Conservation (phyloP, 2,329 filamentous ascomycete genomes). For the Claviceps pazoutovae region DNA sequence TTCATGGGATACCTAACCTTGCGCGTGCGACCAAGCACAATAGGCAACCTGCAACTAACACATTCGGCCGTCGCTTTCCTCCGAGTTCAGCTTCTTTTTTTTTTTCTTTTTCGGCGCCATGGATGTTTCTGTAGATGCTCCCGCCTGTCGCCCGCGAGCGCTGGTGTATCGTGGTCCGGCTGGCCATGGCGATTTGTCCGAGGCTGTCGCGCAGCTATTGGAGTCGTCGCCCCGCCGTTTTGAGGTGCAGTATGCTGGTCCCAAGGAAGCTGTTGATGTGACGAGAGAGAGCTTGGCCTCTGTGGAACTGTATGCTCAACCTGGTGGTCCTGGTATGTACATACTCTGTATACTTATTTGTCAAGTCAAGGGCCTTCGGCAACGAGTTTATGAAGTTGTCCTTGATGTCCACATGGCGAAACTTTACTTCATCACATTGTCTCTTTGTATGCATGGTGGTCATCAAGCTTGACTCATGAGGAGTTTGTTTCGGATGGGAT, state of each 20-base stretch:
- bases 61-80: not conserved
- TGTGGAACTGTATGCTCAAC: slow-evolving; percentile 10
- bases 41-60: not conserved
- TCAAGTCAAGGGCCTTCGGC: not conserved
- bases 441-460: not conserved
- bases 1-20: not conserved
- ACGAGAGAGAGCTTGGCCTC: slow-evolving; percentile 6
- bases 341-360: too few species aligned
- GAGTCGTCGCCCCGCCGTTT: slow-evolving; percentile 11
- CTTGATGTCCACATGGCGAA: not conserved
- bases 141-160: slow-evolving; percentile 5
- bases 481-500: not conserved
- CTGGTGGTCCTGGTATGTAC: slow-evolving; percentile 11
- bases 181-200: slow-evolving; percentile 9
- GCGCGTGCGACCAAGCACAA: not conserved
- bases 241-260: slow-evolving; percentile 10
- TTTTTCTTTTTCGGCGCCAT: not conserved
- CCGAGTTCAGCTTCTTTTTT: not conserved
- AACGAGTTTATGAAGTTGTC: too few species aligned
- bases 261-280: slow-evolving; percentile 9
- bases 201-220: slow-evolving; percentile 10
- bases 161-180: slow-evolving; percentile 13
- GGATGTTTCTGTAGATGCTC: not conserved
- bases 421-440: not conserved
- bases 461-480: not conserved